These are phyloP conservation scores for Naganishia sp. DNA, from an alignment of 1,284 basidiomycete species.

Conservation along the genomic window DNA sequence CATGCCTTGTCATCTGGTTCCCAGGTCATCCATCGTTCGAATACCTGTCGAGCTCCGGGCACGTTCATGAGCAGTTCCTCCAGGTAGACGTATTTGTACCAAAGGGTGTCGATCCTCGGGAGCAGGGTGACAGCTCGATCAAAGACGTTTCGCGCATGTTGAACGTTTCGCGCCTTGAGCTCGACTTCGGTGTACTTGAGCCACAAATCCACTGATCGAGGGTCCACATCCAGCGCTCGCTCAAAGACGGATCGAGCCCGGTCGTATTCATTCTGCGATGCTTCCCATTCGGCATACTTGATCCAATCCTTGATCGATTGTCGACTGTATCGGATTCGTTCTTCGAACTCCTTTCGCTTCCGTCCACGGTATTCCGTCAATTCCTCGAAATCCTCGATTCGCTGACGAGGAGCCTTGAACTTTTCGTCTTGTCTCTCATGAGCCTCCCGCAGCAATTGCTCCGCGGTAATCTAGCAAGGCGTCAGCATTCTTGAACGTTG, in stretches of 20 bases:
- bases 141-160: conserved; percentile 94
- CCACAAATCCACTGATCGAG: conserved; percentile 87
- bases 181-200: conserved; percentile 97
- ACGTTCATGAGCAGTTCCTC: conserved; percentile 97
- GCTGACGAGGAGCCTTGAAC: conserved; percentile 86
- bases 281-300: conserved; percentile 70
- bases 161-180: conserved; percentile 92
- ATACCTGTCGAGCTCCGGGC: conserved; percentile 91
- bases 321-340: conserved; percentile 84
- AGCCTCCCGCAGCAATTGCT: conserved; percentile 95
- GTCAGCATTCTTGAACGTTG: background rate
- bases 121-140: conserved; percentile 95
- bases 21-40: conserved; percentile 99
- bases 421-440: conserved; percentile 95
- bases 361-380: conserved; percentile 92
- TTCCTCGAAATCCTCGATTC: conserved; percentile 96
- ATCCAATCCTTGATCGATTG: conserved; percentile 60
- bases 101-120: conserved; percentile 83
- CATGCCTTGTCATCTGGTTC: conserved; percentile 99
- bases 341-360: conserved; percentile 95
- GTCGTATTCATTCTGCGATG: conserved; percentile 94
- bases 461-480: conserved; percentile 78
- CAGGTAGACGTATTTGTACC: conserved; percentile 99
- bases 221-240: conserved; percentile 92
- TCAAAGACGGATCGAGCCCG: conserved; percentile 89